Percentiles rank a stretch among this genome's conserved stretches.
phyloP scores from a whole-genome alignment of 2,329 filamentous ascomycete species.

The Diaporthe citri region DNA sequence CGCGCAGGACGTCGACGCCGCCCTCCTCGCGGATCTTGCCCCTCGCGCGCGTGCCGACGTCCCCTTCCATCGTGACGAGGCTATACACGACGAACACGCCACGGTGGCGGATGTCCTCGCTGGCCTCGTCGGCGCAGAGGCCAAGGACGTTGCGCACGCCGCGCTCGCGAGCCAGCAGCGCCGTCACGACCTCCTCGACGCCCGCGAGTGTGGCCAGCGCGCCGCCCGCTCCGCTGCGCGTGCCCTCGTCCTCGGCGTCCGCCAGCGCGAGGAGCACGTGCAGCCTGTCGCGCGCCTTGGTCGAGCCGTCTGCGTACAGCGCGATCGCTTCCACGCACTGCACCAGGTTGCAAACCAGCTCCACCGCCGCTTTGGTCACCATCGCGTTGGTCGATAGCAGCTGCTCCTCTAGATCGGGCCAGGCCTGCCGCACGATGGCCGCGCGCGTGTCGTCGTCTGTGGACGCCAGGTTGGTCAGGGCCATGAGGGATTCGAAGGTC shows the following conservation, averaged over 20 bases:
- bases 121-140: constrained; percentile 78
- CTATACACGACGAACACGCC: constrained; percentile 83
- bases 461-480: constrained; percentile 93
- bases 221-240: constrained; percentile 86
- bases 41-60: constrained; percentile 71
- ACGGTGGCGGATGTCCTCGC: constrained; percentile 75
- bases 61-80: constrained; percentile 75
- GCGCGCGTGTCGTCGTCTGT: constrained; percentile 76
- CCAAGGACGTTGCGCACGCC: constrained; percentile 84
- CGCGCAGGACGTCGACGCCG: constrained; percentile 77
- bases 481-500: constrained; percentile 90
- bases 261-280: constrained; percentile 89
- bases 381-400: constrained; percentile 81
- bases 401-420: constrained; percentile 84
- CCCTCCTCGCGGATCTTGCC: constrained; percentile 71
- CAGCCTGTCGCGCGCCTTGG: constrained; percentile 78
- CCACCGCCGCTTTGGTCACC: constrained; percentile 85
- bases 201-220: constrained; percentile 87
- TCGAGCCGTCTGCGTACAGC: constrained; percentile 76
- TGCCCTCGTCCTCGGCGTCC: constrained; percentile 85
- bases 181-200: constrained; percentile 80
- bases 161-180: constrained; percentile 77
- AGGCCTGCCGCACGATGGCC: constrained; percentile 79
- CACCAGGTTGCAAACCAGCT: constrained; percentile 92
- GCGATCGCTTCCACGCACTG: constrained; percentile 75